Conservation (phyloP, 345 rosid genomes). For the Brassica nigra region DNA sequence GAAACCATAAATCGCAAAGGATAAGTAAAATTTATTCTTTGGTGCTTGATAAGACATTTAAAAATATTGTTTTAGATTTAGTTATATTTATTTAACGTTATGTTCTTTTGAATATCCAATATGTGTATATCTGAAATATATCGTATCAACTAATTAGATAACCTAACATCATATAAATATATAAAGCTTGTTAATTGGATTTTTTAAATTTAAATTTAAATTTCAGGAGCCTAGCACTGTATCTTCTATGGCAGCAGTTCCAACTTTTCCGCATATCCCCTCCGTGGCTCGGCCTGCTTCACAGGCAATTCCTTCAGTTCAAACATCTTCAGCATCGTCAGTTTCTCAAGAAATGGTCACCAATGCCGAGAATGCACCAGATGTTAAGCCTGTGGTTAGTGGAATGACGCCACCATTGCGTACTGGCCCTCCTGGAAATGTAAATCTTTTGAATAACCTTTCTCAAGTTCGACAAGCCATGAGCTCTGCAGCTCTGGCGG, state of each 20-base stretch:
- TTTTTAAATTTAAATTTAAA: background rate
- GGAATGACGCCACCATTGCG: conserved; percentile 69
- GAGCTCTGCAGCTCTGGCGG: conserved; percentile 82
- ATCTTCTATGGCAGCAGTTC: conserved; percentile 66
- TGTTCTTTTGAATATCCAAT: conserved; percentile 9
- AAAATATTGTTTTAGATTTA: background rate
- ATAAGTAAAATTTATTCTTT: background rate
- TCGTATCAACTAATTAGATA: background rate
- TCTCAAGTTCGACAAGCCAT: conserved; percentile 87
- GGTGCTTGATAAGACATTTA: conserved; percentile 11
- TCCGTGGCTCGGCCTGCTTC: conserved; percentile 72
- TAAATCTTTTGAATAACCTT: conserved; percentile 84
- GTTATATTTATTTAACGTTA: background rate
- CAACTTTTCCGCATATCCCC: conserved; percentile 64
- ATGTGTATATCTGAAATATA: background rate
- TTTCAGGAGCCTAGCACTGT: conserved; percentile 86
- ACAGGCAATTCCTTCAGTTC: conserved; percentile 72
- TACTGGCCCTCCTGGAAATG: conserved; percentile 74
- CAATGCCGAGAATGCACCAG: conserved; percentile 59
- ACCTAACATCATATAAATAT: background rate
- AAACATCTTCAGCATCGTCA: conserved; percentile 79
- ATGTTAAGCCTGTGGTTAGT: conserved; percentile 78
- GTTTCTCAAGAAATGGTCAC: conserved; percentile 75
- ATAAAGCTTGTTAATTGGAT: conserved; percentile 14
- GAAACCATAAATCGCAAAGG: background rate